phyloP scores from a whole-genome alignment of 768 basidiomycete species.

The Lentinula sp. region DNA sequence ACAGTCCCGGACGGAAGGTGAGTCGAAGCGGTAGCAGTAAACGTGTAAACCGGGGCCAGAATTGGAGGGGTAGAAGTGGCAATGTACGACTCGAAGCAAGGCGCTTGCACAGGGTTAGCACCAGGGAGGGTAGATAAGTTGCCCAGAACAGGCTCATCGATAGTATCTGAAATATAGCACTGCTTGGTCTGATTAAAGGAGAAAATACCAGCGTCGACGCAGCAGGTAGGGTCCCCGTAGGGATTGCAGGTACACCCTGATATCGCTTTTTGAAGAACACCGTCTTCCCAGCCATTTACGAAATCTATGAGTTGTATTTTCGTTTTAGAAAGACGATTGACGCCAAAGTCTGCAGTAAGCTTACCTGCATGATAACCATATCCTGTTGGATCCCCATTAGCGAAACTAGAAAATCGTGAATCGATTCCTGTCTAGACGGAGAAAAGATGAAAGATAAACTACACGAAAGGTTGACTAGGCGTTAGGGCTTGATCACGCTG shows the following conservation, averaged over 20 bases:
- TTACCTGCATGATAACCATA: slow-evolving; percentile 26
- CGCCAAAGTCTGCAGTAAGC: no score
- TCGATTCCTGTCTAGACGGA: background rate
- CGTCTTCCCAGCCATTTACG: slow-evolving; percentile 33
- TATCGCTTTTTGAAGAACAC: slow-evolving; percentile 31
- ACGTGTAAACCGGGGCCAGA: slow-evolving; percentile 4
- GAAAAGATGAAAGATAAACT: background rate
- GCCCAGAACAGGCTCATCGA: slow-evolving; percentile 15
- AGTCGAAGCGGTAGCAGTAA: background rate
- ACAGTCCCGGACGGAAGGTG: background rate
- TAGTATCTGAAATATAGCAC: slow-evolving; percentile 16
- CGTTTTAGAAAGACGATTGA: no score
- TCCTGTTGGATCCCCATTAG: slow-evolving; percentile 38
- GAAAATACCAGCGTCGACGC: slow-evolving; percentile 16
- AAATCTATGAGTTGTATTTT: slow-evolving; percentile 17
- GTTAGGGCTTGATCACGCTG: slow-evolving; percentile 18
- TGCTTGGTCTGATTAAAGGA: slow-evolving; percentile 12
- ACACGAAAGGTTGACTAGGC: slow-evolving; percentile 26
- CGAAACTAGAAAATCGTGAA: slow-evolving; percentile 14
- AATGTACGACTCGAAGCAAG: slow-evolving; percentile 8
- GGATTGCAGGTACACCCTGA: slow-evolving; percentile 22
- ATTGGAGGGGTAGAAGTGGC: slow-evolving; percentile 6
- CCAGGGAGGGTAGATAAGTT: slow-evolving; percentile 10
- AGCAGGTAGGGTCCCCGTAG: slow-evolving; percentile 18
- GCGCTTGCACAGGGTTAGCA: slow-evolving; percentile 11